These are phyloP conservation scores for Nepenthes mirabilis DNA, from an alignment of 148 eudicot species.

Conservation along the genomic window DNA sequence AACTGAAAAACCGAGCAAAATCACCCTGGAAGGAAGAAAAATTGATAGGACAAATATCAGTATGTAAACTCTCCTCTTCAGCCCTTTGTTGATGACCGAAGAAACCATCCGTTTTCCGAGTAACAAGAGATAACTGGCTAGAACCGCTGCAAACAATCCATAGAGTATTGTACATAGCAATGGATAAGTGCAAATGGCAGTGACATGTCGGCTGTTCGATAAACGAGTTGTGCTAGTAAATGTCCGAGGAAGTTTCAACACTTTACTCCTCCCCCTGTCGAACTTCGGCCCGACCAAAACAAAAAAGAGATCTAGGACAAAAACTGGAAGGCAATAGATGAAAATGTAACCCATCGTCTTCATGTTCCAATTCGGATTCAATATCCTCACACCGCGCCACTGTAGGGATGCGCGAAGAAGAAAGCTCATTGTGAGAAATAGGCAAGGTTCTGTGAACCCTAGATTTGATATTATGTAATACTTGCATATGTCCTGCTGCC, in stretches of 20 bases:
- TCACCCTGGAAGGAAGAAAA: slow-evolving; percentile 62
- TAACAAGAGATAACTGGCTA: slow-evolving; percentile 53
- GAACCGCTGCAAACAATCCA: slow-evolving; percentile 49
- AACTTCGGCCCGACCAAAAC: slow-evolving; percentile 48
- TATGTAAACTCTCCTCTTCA: slow-evolving; percentile 76
- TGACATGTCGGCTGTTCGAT: slow-evolving; percentile 17
- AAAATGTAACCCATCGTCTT: slow-evolving; percentile 54
- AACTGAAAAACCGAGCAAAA: slow-evolving; percentile 82
- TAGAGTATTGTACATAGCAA: slow-evolving; percentile 72
- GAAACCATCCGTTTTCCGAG: slow-evolving; percentile 68
- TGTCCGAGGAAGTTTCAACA: slow-evolving; percentile 26
- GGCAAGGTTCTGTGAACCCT: slow-evolving; percentile 91
- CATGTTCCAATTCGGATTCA: slow-evolving; percentile 59
- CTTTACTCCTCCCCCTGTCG: slow-evolving; percentile 13
- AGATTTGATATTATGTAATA: slow-evolving; percentile 72
- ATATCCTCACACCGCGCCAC: slow-evolving; percentile 43
- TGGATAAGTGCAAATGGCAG: slow-evolving; percentile 75
- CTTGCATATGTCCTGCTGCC: slow-evolving; percentile 88
- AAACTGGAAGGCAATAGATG: slow-evolving; percentile 65
- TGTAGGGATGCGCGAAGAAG: slow-evolving; percentile 75
- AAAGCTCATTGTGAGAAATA: slow-evolving; percentile 60
- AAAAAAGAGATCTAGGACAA: slow-evolving; percentile 49
- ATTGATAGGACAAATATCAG: slow-evolving; percentile 45
- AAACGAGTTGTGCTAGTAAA: slow-evolving; percentile 32
- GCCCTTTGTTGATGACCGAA: slow-evolving; percentile 75